phyloP scores from a whole-genome alignment of 2,329 filamentous ascomycete species.

The Aspergillus puulaauensis region DNA sequence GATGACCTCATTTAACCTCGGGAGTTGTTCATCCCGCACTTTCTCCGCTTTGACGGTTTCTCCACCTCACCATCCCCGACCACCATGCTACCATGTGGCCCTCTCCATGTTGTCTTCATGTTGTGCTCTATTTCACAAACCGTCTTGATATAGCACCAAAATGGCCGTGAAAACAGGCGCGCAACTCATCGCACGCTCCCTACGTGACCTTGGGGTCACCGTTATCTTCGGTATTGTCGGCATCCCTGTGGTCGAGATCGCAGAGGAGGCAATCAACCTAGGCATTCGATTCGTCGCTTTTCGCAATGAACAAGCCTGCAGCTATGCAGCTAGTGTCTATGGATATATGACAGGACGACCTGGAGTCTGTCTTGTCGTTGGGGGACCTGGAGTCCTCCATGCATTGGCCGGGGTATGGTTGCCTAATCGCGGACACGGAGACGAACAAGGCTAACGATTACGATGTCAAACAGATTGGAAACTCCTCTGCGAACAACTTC shows the following conservation, averaged over 20 bases:
- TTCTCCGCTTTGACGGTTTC: conserved; percentile 5
- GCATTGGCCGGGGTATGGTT: conserved; percentile 53
- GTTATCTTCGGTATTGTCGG: conserved; percentile 56
- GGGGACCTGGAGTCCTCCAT: conserved; percentile 59
- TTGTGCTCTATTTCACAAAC: not conserved
- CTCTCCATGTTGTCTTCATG: not conserved
- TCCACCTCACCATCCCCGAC: not conserved
- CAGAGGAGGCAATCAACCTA: conserved; percentile 56
- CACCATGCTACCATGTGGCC: not conserved
- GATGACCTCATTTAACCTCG: conserved; percentile 11
- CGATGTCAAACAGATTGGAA: conserved; percentile 40
- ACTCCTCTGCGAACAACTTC: conserved; percentile 55
- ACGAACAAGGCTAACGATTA: not conserved
- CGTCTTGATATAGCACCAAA: not conserved
- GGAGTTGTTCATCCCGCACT: conserved; percentile 7
- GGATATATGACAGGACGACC: conserved; percentile 58
- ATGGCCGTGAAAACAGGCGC: conserved; percentile 39
- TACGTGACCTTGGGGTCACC: conserved; percentile 50
- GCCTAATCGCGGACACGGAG: not conserved
- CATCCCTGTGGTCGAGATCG: conserved; percentile 58
- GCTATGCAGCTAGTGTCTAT: conserved; percentile 59
- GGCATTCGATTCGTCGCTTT: conserved; percentile 60
- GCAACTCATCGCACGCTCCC: conserved; percentile 49
- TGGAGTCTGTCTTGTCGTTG: conserved; percentile 59
- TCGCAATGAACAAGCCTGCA: conserved; percentile 59